A percentile compares a stretch with the other conserved stretches of the same genome.
Evolutionary conservation across 805 yeast genomes (phyloP).

Genomic region (Blastobotrys mokoenaii): DNA sequence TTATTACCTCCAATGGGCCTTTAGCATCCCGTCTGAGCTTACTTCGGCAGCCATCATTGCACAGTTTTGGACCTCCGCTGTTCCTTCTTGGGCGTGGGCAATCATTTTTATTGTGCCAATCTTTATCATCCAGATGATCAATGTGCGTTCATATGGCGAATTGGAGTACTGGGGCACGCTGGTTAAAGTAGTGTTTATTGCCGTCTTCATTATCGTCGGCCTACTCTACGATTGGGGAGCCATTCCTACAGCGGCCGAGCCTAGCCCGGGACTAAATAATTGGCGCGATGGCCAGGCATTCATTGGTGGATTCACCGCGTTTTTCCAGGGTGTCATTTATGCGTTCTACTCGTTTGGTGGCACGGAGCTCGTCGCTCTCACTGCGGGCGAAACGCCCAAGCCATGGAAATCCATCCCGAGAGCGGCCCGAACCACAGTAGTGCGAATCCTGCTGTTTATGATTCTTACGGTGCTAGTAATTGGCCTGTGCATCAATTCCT

Average conservation of each 20-base stretch:
- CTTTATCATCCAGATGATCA: slow-evolving; percentile 41
- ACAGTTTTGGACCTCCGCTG: slow-evolving; percentile 43
- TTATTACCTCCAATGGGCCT: slow-evolving; percentile 51
- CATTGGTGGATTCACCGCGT: slow-evolving; percentile 27
- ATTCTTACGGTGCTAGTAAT: slow-evolving; percentile 44
- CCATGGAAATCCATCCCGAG: slow-evolving; percentile 60
- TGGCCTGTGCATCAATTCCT: slow-evolving; percentile 63
- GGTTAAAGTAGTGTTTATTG: slow-evolving; percentile 53
- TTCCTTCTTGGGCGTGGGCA: slow-evolving; percentile 41
- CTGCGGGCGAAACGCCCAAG: slow-evolving; percentile 66
- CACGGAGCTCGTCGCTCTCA: slow-evolving; percentile 61
- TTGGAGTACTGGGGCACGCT: slow-evolving; percentile 59
- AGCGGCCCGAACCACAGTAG: slow-evolving; percentile 71
- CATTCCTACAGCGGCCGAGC: slow-evolving; percentile 42
- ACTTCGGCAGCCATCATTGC: slow-evolving; percentile 51
- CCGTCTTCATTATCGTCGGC: slow-evolving; percentile 54
- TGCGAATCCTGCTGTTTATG: slow-evolving; percentile 68
- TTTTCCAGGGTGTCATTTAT: slow-evolving; percentile 53
- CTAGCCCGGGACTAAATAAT: slow-evolving; percentile 39
- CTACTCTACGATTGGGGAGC: slow-evolving; percentile 46
- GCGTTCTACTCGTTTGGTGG: slow-evolving; percentile 76
- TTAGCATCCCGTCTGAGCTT: slow-evolving; percentile 52
- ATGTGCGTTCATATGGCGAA: slow-evolving; percentile 45
- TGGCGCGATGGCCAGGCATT: slow-evolving; percentile 18
- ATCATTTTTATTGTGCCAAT: slow-evolving; percentile 42